A percentile compares a stretch with the other conserved stretches of the same genome.
phyloP scores from a whole-genome alignment of 164 flowering plant species.

The Cinnamomum micranthum region DNA sequence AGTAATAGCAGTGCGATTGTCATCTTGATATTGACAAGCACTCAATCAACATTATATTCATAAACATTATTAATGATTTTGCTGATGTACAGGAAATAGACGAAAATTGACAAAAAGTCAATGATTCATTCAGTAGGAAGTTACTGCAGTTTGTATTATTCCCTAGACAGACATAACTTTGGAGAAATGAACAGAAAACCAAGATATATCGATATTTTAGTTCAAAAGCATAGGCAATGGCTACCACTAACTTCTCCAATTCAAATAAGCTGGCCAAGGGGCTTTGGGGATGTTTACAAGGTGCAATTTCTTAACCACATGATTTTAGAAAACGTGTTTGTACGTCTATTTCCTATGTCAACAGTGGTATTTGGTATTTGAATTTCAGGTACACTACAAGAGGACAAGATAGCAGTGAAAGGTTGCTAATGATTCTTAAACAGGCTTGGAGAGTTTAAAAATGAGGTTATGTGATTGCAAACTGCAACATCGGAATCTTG shows the following conservation, averaged over 20 bases:
- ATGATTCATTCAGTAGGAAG: too few species aligned
- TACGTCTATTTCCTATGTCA: too few species aligned
- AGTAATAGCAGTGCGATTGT: too few species aligned
- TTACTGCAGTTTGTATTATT: too few species aligned
- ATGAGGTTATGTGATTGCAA: slow-evolving; percentile 1
- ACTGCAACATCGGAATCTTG: slow-evolving; percentile 4
- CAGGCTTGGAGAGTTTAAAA: slow-evolving; percentile 2
- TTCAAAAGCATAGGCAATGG: background rate
- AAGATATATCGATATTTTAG: background rate
- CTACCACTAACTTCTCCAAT: background rate
- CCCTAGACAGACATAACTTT: too few species aligned
- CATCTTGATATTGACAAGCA: too few species aligned
- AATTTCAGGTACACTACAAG: background rate
- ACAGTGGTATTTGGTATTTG: background rate
- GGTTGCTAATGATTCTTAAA: background rate
- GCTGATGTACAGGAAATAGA: too few species aligned
- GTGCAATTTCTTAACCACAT: background rate
- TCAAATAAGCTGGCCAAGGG: background rate
- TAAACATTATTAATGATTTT: too few species aligned
- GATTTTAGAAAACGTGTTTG: background rate
- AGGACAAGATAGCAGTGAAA: slow-evolving; percentile 6
- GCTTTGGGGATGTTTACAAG: background rate
- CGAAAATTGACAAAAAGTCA: too few species aligned
- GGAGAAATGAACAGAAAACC: too few species aligned
- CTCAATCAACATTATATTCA: too few species aligned